Percentiles rank a stretch among this genome's conserved stretches.
Evolutionary conservation across 192 early-diverging fungal genomes (phyloP).

Genomic region (Chytriomyces confervae): DNA sequence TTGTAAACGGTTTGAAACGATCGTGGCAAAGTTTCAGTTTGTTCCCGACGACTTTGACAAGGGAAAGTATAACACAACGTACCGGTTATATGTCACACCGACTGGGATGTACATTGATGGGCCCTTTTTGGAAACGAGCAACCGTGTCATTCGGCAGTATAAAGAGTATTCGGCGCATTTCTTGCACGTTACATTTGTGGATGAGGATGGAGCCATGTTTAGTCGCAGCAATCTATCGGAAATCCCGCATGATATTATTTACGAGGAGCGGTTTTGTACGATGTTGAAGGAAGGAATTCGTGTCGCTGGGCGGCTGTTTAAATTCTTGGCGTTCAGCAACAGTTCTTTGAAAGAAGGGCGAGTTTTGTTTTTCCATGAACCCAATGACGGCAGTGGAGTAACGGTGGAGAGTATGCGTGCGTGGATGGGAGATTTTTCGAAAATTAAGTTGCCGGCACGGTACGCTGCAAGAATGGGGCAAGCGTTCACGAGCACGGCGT

Average conservation of each 20-base stretch:
- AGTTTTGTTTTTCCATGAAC: constrained; percentile 76
- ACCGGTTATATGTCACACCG: constrained; percentile 65
- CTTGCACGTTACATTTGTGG: constrained; percentile 71
- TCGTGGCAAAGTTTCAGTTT: not conserved
- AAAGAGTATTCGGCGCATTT: constrained; percentile 59
- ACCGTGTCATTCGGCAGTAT: constrained; percentile 74
- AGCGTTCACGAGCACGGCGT: constrained; percentile 25
- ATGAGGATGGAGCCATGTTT: constrained; percentile 61
- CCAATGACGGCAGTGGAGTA: constrained; percentile 31
- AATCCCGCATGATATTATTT: constrained; percentile 43
- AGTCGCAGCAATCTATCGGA: constrained; percentile 39
- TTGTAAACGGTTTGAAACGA: not conserved
- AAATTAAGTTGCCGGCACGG: constrained; percentile 69
- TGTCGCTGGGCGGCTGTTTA: constrained; percentile 58
- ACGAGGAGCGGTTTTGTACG: constrained; percentile 53
- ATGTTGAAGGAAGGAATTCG: constrained; percentile 53
- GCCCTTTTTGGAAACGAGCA: constrained; percentile 71
- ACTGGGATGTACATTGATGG: constrained; percentile 69
- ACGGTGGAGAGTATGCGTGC: constrained; percentile 58
- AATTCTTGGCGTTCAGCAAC: constrained; percentile 69
- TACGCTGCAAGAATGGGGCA: constrained; percentile 70
- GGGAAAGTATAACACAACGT: constrained; percentile 22
- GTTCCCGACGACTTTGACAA: not conserved
- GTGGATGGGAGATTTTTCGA: constrained; percentile 76
- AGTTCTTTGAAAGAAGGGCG: constrained; percentile 67